A percentile compares a stretch with the other conserved stretches of the same genome.
These are phyloP conservation scores for Cytospora leucostoma DNA, from an alignment of 2,329 filamentous ascomycete species.

Conservation along the genomic window DNA sequence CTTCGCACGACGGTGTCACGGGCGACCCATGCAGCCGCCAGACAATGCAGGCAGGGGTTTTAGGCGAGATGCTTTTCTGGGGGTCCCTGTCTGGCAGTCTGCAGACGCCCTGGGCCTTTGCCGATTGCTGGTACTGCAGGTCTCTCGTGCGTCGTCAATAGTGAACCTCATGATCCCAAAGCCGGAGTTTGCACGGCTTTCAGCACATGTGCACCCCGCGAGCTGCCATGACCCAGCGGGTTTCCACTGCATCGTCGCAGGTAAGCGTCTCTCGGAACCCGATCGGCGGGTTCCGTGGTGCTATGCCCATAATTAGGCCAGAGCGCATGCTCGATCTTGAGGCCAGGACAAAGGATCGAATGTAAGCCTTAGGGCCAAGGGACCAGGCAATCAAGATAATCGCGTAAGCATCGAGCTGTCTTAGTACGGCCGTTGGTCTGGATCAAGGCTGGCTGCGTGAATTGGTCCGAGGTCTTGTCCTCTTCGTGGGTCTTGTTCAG, in stretches of 20 bases:
- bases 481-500: neutral
- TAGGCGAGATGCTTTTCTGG: constrained; percentile 27
- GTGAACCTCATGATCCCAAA: neutral
- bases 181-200: constrained; percentile 7
- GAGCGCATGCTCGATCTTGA: constrained; percentile 1
- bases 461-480: neutral
- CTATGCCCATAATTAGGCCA: too few relatives aligned
- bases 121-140: constrained; percentile 1
- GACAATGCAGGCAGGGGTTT: constrained; percentile 16
- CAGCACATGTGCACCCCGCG: constrained; percentile 7
- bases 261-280: neutral
- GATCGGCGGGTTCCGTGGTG: neutral
- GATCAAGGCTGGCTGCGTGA: constrained; percentile 11
- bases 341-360: neutral
- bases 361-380: neutral
- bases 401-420: neutral
- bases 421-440: constrained; percentile 20
- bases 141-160: constrained; percentile 1
- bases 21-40: constrained; percentile 10
- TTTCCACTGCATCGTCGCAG: neutral
- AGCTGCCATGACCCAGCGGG: constrained; percentile 12
- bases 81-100: constrained; percentile 16
- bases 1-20: constrained; percentile 15
- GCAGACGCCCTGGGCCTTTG: constrained; percentile 10
- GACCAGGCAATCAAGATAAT: neutral